Conservation (phyloP, 768 basidiomycete genomes). For the Leccinum ochraceum region DNA sequence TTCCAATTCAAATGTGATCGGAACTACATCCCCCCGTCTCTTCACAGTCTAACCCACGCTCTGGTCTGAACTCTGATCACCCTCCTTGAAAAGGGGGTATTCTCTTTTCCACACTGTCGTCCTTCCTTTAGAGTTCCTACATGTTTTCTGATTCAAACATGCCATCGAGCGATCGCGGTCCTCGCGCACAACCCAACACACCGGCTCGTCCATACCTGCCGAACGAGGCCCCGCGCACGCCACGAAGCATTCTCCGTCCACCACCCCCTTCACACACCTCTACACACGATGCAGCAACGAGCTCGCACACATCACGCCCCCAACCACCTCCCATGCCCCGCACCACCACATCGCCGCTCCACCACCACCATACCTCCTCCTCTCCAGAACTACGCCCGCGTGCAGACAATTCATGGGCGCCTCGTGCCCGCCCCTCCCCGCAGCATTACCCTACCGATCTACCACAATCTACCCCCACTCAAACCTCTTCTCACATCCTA, state of each 20-base stretch:
- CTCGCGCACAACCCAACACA: conserved; percentile 2
- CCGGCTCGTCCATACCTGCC: conserved; percentile 5
- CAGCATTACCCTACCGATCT: conserved; percentile 14
- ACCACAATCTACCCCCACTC: conserved; percentile 2
- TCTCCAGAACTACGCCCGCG: conserved; percentile 26
- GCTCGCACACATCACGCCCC: conserved; percentile 1
- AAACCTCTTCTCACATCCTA: conserved; percentile 15
- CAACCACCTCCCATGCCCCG: conserved; percentile 13
- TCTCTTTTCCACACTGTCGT: no score
- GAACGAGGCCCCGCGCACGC: conserved; percentile 11
- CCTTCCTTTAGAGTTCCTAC: not conserved
- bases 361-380: conserved; percentile 27
- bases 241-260: conserved; percentile 23
- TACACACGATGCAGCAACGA: conserved; percentile 6
- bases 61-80: conserved; percentile 13
- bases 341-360: conserved; percentile 9
- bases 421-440: conserved; percentile 21
- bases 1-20: conserved; percentile 26
- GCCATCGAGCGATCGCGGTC: conserved; percentile 1
- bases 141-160: conserved; percentile 12
- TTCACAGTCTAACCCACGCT: not conserved
- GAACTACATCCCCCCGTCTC: not conserved
- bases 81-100: not conserved
- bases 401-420: conserved; percentile 23
- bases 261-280: conserved; percentile 5